Percentiles rank a stretch among this genome's conserved stretches.
These are phyloP conservation scores for Furcasterigmium furcatum DNA, from an alignment of 2,329 filamentous ascomycete species.

Conservation along the genomic window DNA sequence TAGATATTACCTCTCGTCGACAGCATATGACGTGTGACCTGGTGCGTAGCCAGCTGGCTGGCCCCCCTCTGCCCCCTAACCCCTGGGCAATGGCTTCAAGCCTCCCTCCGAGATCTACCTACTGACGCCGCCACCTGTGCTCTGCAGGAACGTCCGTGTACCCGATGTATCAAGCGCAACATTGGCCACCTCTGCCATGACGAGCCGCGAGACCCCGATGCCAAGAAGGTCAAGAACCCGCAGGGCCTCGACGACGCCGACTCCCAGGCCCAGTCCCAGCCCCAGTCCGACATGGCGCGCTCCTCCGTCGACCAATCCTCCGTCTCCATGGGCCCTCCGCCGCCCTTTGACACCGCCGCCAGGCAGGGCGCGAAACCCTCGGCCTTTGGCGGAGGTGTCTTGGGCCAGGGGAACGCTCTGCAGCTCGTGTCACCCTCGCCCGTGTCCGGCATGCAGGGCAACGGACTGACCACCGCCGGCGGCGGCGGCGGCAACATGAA, in stretches of 20 bases:
- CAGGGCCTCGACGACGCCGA: conserved; percentile 61
- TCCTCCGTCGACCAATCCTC: conserved; percentile 52
- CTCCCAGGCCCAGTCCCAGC: conserved; percentile 30
- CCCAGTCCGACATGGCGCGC: conserved; percentile 38
- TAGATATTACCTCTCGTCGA: conserved; percentile 28
- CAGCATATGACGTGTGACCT: conserved; percentile 93
- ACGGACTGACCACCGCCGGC: conserved; percentile 45
- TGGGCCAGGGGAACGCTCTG: conserved; percentile 52
- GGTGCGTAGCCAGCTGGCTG: conserved; percentile 51
- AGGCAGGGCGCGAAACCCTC: conserved; percentile 3
- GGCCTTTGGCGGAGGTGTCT: conserved; percentile 18
- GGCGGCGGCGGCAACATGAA: conserved; percentile 54
- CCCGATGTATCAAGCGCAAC: conserved; percentile 95
- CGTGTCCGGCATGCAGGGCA: conserved; percentile 63
- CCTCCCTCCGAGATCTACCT: neutral
- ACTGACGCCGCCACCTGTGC: conserved; percentile 21
- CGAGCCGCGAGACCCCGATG: conserved; percentile 80
- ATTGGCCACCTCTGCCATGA: conserved; percentile 98
- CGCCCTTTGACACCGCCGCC: conserved; percentile 33
- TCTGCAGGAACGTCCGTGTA: conserved; percentile 85
- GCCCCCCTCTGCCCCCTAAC: conserved; percentile 1
- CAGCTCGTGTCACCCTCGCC: conserved; percentile 71
- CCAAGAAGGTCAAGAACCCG: conserved; percentile 74
- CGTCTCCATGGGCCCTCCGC: conserved; percentile 53
- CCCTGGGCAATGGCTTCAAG: neutral